Percentiles rank a stretch among this genome's conserved stretches.
phyloP scores from a whole-genome alignment of 2,329 filamentous ascomycete species.

The Sporothrix brasiliensis region DNA sequence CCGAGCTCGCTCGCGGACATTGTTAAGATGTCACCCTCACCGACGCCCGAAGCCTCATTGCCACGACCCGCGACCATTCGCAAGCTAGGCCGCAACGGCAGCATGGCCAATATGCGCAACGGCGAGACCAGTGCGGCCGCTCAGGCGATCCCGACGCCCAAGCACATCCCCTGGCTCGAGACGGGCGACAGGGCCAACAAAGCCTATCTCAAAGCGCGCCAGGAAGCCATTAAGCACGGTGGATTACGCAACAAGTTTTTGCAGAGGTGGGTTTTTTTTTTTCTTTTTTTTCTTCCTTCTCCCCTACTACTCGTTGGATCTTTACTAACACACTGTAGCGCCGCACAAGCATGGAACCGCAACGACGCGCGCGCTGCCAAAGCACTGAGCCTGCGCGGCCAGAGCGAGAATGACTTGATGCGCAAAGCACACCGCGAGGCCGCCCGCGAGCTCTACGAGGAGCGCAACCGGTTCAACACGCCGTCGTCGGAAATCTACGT shows the following conservation, averaged over 20 bases:
- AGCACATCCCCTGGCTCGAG: constrained; percentile 94
- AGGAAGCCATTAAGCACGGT: constrained; percentile 96
- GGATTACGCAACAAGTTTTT: constrained; percentile 95
- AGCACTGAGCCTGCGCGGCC: constrained; percentile 87
- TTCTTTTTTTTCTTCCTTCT: too few relatives aligned
- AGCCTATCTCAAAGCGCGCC: constrained; percentile 89
- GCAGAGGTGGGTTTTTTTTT: constrained; percentile 65
- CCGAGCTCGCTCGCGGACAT: constrained; percentile 88
- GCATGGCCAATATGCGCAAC: constrained; percentile 63
- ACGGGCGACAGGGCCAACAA: constrained; percentile 90
- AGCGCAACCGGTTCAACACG: constrained; percentile 71
- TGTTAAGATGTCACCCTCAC: constrained; percentile 91
- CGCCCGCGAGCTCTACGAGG: constrained; percentile 87
- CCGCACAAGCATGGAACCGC: constrained; percentile 96
- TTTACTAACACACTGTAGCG: constrained; percentile 49
- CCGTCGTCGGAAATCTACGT: constrained; percentile 74
- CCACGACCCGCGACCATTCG: constrained; percentile 62
- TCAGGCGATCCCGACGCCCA: constrained; percentile 81
- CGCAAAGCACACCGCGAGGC: constrained; percentile 94
- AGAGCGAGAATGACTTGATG: constrained; percentile 97
- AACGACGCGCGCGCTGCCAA: constrained; percentile 96
- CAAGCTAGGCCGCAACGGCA: constrained; percentile 65
- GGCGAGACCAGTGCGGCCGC: constrained; percentile 80
- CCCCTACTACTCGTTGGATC: neutral
- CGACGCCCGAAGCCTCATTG: constrained; percentile 54